These are phyloP conservation scores for Tetracladium marchalianum DNA, from an alignment of 495 filamentous ascomycete genomes.

Conservation along the genomic window DNA sequence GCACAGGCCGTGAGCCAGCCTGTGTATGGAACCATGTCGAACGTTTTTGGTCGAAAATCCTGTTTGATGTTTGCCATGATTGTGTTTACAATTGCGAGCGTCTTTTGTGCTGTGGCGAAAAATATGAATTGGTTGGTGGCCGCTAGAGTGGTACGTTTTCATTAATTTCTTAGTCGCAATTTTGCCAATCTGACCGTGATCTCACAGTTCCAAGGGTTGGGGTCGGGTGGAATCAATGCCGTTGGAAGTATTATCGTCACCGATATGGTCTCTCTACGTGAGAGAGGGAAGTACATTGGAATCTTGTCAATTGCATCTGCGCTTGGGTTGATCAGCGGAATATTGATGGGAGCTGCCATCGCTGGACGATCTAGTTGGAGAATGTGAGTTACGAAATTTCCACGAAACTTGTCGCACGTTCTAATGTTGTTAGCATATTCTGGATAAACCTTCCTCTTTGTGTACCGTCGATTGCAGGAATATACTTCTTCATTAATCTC, in stretches of 20 bases:
- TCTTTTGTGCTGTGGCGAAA: constrained; percentile 37
- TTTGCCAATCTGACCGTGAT: neutral
- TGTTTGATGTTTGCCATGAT: constrained; percentile 33
- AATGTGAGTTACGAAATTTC: constrained; percentile 25
- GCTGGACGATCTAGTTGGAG: constrained; percentile 12
- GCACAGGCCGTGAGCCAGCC: constrained; percentile 29
- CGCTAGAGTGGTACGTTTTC: constrained; percentile 29
- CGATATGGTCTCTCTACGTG: constrained; percentile 35
- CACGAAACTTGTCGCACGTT: neutral
- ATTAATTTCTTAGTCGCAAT: no score
- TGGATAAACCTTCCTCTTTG: constrained; percentile 35
- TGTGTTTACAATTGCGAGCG: constrained; percentile 36
- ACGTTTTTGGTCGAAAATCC: constrained; percentile 29
- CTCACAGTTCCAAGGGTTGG: constrained; percentile 41
- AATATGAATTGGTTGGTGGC: constrained; percentile 40
- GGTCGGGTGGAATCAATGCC: constrained; percentile 46
- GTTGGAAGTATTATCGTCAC: constrained; percentile 45
- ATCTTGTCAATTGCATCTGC: constrained; percentile 27
- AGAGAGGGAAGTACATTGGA: constrained; percentile 24
- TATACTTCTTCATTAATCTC: constrained; percentile 25
- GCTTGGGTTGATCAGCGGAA: constrained; percentile 28
- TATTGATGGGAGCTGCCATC: constrained; percentile 30
- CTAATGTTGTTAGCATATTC: constrained; percentile 22
- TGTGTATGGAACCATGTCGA: constrained; percentile 30
- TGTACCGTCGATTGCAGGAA: constrained; percentile 26